Percentiles rank a stretch among this genome's conserved stretches.
Conservation (phyloP, 257 asterid species). For the Solanum chilense region DNA sequence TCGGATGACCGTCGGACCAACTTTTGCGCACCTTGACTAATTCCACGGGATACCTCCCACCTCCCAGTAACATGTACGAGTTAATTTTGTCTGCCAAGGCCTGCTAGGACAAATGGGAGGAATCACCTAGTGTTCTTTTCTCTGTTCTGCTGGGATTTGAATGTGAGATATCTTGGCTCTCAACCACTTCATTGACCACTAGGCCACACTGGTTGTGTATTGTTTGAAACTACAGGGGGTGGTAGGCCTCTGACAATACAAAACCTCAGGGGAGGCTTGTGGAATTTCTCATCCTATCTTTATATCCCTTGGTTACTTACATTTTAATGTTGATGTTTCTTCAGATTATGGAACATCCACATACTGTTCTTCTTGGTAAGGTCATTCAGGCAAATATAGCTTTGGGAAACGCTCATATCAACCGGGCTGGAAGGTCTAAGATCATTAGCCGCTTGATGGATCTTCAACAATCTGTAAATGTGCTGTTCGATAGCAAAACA, state of each 20-base stretch:
- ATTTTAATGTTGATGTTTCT: neutral
- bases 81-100: neutral
- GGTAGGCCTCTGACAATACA: neutral
- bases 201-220: neutral
- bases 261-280: neutral
- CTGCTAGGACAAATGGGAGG: neutral
- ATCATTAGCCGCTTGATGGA: conserved; percentile 71
- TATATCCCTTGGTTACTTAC: neutral
- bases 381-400: conserved; percentile 74
- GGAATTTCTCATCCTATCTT: neutral
- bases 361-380: conserved; percentile 66
- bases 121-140: neutral
- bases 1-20: neutral
- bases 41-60: neutral
- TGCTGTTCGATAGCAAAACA: conserved; percentile 74
- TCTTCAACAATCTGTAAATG: conserved; percentile 83
- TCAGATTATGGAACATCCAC: conserved; percentile 95
- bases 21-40: neutral
- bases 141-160: neutral
- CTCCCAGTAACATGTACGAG: neutral
- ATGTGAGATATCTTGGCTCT: neutral
- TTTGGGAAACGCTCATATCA: conserved; percentile 52
- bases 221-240: neutral
- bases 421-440: conserved; percentile 41
- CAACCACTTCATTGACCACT: neutral